phyloP scores from a whole-genome alignment of 2,329 filamentous ascomycete species.

The Meredithiella fracta region DNA sequence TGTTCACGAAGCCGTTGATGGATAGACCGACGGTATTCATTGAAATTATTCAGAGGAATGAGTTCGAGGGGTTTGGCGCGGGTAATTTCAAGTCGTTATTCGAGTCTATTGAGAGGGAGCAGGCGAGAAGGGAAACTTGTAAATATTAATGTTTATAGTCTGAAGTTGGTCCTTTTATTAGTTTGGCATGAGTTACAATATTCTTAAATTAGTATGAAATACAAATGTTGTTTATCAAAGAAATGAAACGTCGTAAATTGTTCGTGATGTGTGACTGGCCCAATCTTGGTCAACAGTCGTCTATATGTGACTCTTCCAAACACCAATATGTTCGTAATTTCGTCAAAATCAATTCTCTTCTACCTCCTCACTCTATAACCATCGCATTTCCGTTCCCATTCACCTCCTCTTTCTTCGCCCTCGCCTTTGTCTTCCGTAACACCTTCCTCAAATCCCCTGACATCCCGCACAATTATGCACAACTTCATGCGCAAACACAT shows the following conservation, averaged over 20 bases:
- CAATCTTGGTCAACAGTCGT: background rate
- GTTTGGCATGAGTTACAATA: background rate
- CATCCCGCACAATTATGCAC: conserved; percentile 95
- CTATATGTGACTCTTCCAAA: background rate
- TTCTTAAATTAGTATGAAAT: background rate
- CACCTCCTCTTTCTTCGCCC: conserved; percentile 4
- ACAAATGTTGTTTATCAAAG: background rate
- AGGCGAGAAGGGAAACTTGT: conserved; percentile 72
- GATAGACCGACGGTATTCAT: conserved; percentile 91
- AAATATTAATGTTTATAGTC: conserved; percentile 15
- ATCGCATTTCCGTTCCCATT: conserved; percentile 1
- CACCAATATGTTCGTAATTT: background rate
- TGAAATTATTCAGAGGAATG: conserved; percentile 85
- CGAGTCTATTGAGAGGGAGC: conserved; percentile 88
- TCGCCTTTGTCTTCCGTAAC: conserved; percentile 15
- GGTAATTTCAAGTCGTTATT: conserved; percentile 94
- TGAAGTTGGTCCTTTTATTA: background rate
- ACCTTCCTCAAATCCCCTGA: conserved; percentile 33
- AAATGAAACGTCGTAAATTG: too few species aligned
- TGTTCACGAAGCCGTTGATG: conserved; percentile 78
- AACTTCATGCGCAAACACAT: conserved; percentile 85
- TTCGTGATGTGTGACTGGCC: background rate
- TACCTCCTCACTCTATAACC: conserved; percentile 24
- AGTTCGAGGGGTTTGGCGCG: conserved; percentile 82
- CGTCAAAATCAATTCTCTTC: conserved; percentile 21